These are phyloP conservation scores for Haplographium delicatum DNA, from an alignment of 495 filamentous ascomycete species.

Conservation along the genomic window DNA sequence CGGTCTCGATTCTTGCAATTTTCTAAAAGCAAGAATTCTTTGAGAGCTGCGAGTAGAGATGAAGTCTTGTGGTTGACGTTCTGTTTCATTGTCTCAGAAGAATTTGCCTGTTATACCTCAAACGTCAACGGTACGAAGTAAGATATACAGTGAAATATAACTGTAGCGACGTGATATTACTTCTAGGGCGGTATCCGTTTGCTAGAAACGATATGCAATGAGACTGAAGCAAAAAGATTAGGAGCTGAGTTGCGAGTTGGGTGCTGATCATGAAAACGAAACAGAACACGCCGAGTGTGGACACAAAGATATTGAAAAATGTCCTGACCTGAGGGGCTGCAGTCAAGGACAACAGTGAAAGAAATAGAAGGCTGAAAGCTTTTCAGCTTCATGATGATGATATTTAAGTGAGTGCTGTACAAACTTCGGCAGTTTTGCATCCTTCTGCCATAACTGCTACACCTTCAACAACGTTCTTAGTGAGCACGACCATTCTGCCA, in stretches of 20 bases:
- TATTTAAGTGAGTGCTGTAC: too few relatives aligned
- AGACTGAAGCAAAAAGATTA: not conserved
- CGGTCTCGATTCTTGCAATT: not conserved
- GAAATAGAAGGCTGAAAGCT: too few relatives aligned
- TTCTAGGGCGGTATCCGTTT: not conserved
- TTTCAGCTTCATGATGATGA: too few relatives aligned
- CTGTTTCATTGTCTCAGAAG: constrained; percentile 2
- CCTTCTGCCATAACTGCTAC: too few relatives aligned
- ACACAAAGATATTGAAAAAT: too few relatives aligned
- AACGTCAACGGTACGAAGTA: constrained; percentile 4
- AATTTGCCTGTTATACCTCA: constrained; percentile 10
- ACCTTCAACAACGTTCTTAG: too few relatives aligned
- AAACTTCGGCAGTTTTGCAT: too few relatives aligned
- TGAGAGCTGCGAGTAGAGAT: not conserved
- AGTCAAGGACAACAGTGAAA: too few relatives aligned
- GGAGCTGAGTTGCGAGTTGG: not conserved
- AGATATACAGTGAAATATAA: not conserved
- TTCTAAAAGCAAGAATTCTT: not conserved
- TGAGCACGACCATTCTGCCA: too few relatives aligned
- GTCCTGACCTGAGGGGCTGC: too few relatives aligned
- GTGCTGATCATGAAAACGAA: not conserved
- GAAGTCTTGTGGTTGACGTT: not conserved
- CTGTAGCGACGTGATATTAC: not conserved
- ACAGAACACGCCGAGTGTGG: too few relatives aligned
- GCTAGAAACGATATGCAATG: not conserved